Conservation (phyloP, 2,329 filamentous ascomycete genomes). For the Salinomyces thailandicus region DNA sequence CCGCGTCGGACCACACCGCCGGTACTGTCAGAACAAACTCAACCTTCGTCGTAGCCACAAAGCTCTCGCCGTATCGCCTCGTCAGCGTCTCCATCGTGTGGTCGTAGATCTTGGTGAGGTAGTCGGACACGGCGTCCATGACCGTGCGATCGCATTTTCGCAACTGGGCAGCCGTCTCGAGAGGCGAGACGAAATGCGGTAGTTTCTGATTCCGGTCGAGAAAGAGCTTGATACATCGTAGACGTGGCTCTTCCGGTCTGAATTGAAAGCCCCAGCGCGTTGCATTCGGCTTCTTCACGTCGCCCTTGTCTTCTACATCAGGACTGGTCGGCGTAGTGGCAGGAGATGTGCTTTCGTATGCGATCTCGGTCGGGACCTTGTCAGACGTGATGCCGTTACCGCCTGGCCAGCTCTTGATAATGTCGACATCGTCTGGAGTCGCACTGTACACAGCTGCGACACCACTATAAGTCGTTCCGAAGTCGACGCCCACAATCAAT, state of each 20-base stretch:
- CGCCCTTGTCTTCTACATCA: neutral
- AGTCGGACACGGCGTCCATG: slow-evolving; percentile 68
- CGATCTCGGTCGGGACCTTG: slow-evolving; percentile 72
- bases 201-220: slow-evolving; percentile 71
- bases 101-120: slow-evolving; percentile 62
- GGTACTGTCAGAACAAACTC: slow-evolving; percentile 74
- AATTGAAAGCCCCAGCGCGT: slow-evolving; percentile 76
- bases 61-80: slow-evolving; percentile 63
- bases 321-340: slow-evolving; percentile 1
- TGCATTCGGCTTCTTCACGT: slow-evolving; percentile 18
- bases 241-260: slow-evolving; percentile 62
- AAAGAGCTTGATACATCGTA: slow-evolving; percentile 77
- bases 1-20: slow-evolving; percentile 74
- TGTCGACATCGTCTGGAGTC: slow-evolving; percentile 68
- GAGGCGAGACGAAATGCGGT: slow-evolving; percentile 66
- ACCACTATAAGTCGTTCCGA: slow-evolving; percentile 77
- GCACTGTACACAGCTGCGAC: slow-evolving; percentile 36
- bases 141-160: slow-evolving; percentile 65
- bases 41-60: slow-evolving; percentile 64
- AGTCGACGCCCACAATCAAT: slow-evolving; percentile 69
- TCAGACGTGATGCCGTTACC: slow-evolving; percentile 80
- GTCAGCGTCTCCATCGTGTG: slow-evolving; percentile 72
- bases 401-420: slow-evolving; percentile 75
- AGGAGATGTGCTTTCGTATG: slow-evolving; percentile 31
- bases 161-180: slow-evolving; percentile 68